Evolutionary conservation across 2,329 filamentous ascomycete species (phyloP).

Genomic region (Fusarium oligoseptatum): DNA sequence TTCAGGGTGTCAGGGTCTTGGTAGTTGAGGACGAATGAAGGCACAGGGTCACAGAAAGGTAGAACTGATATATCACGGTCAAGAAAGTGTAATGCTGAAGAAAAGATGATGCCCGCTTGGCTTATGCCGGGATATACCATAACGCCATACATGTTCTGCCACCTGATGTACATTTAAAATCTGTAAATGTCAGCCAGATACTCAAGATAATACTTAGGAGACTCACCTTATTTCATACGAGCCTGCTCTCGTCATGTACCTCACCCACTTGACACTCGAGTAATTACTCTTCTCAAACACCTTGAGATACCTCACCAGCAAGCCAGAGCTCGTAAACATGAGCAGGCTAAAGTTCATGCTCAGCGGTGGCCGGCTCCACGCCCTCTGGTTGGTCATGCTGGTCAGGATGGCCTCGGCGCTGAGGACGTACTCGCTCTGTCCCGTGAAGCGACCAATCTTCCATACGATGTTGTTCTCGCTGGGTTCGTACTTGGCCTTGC

Average conservation of each 20-base stretch:
- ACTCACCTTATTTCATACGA: constrained; percentile 94
- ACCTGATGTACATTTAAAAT: constrained; percentile 50
- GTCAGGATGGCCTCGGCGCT: constrained; percentile 94
- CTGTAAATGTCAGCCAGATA: constrained; percentile 42
- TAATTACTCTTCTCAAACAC: constrained; percentile 99
- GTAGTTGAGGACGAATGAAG: constrained; percentile 43
- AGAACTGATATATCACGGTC: constrained; percentile 19
- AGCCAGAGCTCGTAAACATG: constrained; percentile 97
- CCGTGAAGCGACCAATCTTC: constrained; percentile 99
- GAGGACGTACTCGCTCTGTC: constrained; percentile 96
- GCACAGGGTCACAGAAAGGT: constrained; percentile 7
- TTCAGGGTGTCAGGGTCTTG: constrained; percentile 46
- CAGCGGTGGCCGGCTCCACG: constrained; percentile 93
- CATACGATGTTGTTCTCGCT: constrained; percentile 98
- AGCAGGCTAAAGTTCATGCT: constrained; percentile 92
- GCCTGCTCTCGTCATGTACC: constrained; percentile 98
- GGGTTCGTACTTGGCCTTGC: constrained; percentile 98
- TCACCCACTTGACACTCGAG: constrained; percentile 98
- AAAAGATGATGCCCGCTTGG: constrained; percentile 45
- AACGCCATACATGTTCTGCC: constrained; percentile 49
- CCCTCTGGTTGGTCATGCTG: constrained; percentile 98
- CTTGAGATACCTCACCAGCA: constrained; percentile 94
- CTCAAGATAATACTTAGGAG: background rate
- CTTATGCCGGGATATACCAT: constrained; percentile 50
- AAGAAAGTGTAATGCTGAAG: constrained; percentile 40